Evolutionary conservation across 2,329 filamentous ascomycete species (phyloP).

Genomic region (Colletotrichum simmondsii): DNA sequence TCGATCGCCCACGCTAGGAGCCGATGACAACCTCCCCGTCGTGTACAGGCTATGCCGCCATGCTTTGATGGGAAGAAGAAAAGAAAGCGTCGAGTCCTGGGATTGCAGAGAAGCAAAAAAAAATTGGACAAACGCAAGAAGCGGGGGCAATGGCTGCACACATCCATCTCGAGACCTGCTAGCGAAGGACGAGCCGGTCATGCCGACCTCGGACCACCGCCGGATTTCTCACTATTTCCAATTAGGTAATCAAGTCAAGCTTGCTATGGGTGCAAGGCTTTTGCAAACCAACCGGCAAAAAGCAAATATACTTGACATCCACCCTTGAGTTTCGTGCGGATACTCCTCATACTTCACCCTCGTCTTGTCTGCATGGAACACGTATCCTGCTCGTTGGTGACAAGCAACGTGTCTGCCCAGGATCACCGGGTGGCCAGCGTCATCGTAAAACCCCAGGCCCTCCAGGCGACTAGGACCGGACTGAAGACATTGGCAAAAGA

Average conservation of each 20-base stretch:
- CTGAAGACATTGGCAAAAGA: constrained; percentile 15
- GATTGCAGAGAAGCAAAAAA: not conserved
- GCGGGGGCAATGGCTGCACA: constrained; percentile 1
- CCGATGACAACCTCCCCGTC: constrained; percentile 18
- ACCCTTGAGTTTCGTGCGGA: not conserved
- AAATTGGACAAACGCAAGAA: not conserved
- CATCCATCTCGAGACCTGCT: not conserved
- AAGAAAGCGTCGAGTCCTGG: not conserved
- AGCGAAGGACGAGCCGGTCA: not conserved
- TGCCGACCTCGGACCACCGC: constrained; percentile 24
- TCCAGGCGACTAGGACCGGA: not conserved
- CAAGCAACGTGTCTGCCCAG: not conserved
- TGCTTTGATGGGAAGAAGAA: not conserved
- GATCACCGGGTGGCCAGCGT: not conserved
- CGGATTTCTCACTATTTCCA: constrained; percentile 2
- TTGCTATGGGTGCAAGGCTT: not conserved
- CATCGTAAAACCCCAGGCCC: not conserved
- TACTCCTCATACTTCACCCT: not conserved
- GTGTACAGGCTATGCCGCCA: not conserved
- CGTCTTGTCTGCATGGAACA: not conserved
- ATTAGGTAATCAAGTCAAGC: not conserved
- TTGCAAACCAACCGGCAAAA: not conserved
- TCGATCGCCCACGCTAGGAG: constrained; percentile 24
- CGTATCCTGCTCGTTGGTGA: not conserved
- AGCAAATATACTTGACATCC: not conserved